A percentile compares a stretch with the other conserved stretches of the same genome.
phyloP scores from a whole-genome alignment of 306 rosid genomes.

The Trifolium pratense region DNA sequence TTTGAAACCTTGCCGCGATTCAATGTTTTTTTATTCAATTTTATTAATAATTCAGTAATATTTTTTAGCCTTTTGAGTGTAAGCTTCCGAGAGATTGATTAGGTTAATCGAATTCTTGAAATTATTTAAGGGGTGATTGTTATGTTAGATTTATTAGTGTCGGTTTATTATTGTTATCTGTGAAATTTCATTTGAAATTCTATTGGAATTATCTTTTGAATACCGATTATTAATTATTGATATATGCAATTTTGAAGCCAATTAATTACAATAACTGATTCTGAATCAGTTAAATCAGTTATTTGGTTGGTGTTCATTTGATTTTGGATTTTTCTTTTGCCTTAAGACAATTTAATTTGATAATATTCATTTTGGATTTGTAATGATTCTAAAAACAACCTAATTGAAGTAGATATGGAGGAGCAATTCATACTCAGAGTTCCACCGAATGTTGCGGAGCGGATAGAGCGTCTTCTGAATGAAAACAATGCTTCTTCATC shows the following conservation, averaged over 20 bases:
- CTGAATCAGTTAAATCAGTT: too few species aligned
- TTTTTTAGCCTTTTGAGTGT: too few species aligned
- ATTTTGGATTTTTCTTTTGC: too few species aligned
- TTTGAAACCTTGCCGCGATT: too few species aligned
- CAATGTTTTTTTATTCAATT: too few species aligned
- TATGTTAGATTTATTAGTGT: too few species aligned
- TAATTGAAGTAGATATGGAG: slow-evolving; percentile 41
- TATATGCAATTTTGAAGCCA: not conserved
- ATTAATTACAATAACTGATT: too few species aligned
- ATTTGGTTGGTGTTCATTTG: too few species aligned
- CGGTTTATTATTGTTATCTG: not conserved
- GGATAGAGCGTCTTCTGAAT: slow-evolving; percentile 48
- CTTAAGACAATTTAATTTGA: not conserved
- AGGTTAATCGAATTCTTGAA: too few species aligned
- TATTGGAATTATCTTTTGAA: not conserved
- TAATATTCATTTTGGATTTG: not conserved
- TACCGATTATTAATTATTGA: not conserved
- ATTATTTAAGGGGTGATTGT: too few species aligned
- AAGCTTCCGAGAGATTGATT: too few species aligned
- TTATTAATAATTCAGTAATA: too few species aligned
- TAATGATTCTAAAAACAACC: not conserved
- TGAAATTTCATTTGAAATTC: not conserved
- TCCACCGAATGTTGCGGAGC: slow-evolving; percentile 46
- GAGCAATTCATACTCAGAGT: slow-evolving; percentile 54
- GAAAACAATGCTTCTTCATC: slow-evolving; percentile 45